Base-by-base conservation (phyloP, 73 alveolate species). In the Diophrys sp. region DNA sequence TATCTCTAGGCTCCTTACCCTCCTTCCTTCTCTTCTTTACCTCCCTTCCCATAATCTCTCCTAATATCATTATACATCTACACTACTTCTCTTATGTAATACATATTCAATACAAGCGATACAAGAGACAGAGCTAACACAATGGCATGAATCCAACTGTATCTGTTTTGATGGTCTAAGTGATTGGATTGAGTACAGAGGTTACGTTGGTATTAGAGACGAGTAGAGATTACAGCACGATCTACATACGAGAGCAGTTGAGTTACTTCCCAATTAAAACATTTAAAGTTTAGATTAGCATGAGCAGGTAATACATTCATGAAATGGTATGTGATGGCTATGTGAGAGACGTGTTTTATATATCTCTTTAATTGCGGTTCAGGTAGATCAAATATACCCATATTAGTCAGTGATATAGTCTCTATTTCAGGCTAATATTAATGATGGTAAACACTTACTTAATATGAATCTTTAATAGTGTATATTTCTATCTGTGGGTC, bases 61-160 rank as follows among this genome's bases (percentile, higher is more conserved):
- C 54, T 73, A 44, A 73, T 73, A 26, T 54, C 25, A 23, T 54
- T 24, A 67, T n/a, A 73, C 53, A 25, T 33, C 28, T 44, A 30
- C 54, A 73, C 54, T 26, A 73, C 33, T 25, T 54, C 72, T 0
- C 23, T 27, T 29, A 77, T 57, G 55, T 66, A 77, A 30, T 66
- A 29, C 56, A 67, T 23, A 74, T 57, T 57, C 23, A 77, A 78
- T 0, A 31, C 1, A 23, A 77, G 28, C 25, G 78, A 67, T 55
- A 34, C 23, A 0, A 34, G 23, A 23, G 85, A 55, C 11, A 77
- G 33, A 18, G 44, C 27, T 23, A 77, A 66, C 28, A 56, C 68
- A 29, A 62, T 31, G 54, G 67, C n/a, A 67, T 77, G 77, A 29
- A 77, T 14, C 85, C 85, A 77, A 54, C n/a, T 57, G 31, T 31